Evolutionary conservation across 768 basidiomycete genomes (phyloP).

Genomic region (Tulasnella sp.): DNA sequence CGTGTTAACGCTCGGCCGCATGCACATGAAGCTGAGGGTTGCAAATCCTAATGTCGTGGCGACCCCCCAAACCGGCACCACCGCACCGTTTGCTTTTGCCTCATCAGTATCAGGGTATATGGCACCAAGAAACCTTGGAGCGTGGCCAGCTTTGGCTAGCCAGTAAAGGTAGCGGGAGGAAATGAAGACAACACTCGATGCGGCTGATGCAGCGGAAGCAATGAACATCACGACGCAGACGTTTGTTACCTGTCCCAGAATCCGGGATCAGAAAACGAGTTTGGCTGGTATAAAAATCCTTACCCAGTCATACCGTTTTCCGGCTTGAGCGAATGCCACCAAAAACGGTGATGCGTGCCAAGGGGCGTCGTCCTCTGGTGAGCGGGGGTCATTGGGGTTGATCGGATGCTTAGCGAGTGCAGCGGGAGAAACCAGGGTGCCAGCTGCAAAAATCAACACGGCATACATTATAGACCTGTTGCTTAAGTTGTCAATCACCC

Average conservation of each 20-base stretch:
- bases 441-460: not conserved
- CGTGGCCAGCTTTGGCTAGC: conserved; percentile 14
- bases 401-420: not conserved
- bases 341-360: conserved; percentile 1
- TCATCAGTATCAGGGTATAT: not conserved
- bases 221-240: conserved; percentile 2
- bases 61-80: not conserved
- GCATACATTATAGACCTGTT: not conserved
- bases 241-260: not conserved
- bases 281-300: not conserved
- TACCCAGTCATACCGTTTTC: not conserved
- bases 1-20: not conserved
- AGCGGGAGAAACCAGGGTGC: not conserved
- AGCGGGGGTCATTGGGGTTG: not conserved
- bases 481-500: not conserved
- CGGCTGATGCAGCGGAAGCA: conserved; percentile 12
- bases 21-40: not conserved
- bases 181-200: conserved; percentile 13
- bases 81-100: not conserved
- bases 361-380: not conserved
- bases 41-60: not conserved
- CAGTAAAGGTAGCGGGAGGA: conserved; percentile 14
- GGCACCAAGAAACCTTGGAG: conserved; percentile 11
- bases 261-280: not conserved
- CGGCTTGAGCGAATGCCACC: not conserved